These are phyloP conservation scores for Coprinellus aureogranulatus DNA, from an alignment of 768 basidiomycete genomes.

Conservation along the genomic window DNA sequence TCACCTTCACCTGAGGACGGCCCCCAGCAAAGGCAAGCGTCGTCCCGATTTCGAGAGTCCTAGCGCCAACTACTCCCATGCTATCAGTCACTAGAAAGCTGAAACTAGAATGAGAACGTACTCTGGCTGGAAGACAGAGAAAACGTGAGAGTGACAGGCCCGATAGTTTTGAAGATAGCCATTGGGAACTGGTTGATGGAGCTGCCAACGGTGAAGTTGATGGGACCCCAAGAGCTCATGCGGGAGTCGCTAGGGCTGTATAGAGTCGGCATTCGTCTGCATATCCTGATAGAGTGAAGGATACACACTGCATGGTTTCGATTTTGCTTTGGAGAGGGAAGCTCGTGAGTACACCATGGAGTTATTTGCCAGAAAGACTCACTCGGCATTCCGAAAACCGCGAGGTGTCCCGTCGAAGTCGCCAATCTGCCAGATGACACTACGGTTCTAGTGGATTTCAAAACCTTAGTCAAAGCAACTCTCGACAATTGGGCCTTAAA, in stretches of 20 bases:
- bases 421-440: slow-evolving; percentile 34
- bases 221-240: slow-evolving; percentile 34
- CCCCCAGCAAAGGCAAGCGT: slow-evolving; percentile 37
- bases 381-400: slow-evolving; percentile 38
- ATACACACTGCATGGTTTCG: slow-evolving; percentile 32
- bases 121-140: slow-evolving; percentile 26
- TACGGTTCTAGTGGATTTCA: slow-evolving; percentile 19
- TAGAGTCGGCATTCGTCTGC: neutral
- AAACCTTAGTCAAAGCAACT: neutral
- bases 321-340: slow-evolving; percentile 25
- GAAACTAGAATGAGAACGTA: too few relatives aligned
- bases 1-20: slow-evolving; percentile 31
- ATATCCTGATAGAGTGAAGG: neutral
- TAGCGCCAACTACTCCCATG: slow-evolving; percentile 30
- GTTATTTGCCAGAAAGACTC: slow-evolving; percentile 10
- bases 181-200: slow-evolving; percentile 29
- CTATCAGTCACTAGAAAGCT: too few relatives aligned
- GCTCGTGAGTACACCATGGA: neutral
- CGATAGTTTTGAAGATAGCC: slow-evolving; percentile 38
- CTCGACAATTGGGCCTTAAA: neutral
- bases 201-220: slow-evolving; percentile 31
- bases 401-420: slow-evolving; percentile 36
- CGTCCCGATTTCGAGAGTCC: slow-evolving; percentile 34
- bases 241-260: slow-evolving; percentile 33
- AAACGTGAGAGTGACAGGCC: slow-evolving; percentile 29